Evolutionary conservation across 179 eudicot species (phyloP).

Genomic region (Kewa caespitosa): DNA sequence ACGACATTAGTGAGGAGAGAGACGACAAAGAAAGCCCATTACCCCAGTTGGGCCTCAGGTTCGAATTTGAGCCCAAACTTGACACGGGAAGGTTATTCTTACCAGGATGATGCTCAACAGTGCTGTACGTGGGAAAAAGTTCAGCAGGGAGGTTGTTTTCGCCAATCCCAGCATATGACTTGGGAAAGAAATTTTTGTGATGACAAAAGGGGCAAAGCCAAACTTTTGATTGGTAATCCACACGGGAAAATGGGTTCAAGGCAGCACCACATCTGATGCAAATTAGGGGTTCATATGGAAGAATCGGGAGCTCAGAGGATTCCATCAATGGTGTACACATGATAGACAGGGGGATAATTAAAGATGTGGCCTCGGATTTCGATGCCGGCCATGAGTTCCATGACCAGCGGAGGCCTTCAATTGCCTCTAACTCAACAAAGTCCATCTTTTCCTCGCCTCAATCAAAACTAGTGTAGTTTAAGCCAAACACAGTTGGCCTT

Average conservation of each 20-base stretch:
- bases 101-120: conserved; percentile 72
- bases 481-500: conserved; percentile 10
- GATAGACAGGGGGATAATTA: conserved; percentile 70
- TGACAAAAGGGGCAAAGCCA: conserved; percentile 95
- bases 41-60: conserved; percentile 34
- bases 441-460: conserved; percentile 41
- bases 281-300: conserved; percentile 72
- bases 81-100: conserved; percentile 28
- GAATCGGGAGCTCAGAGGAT: conserved; percentile 67
- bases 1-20: conserved; percentile 28
- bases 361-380: conserved; percentile 44
- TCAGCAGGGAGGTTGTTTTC: conserved; percentile 92
- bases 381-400: conserved; percentile 95
- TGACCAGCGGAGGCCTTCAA: conserved; percentile 93
- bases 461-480: background rate
- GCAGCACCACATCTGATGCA: conserved; percentile 66
- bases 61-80: conserved; percentile 24
- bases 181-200: conserved; percentile 63
- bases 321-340: conserved; percentile 78
- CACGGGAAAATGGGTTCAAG: conserved; percentile 91
- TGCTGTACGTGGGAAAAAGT: conserved; percentile 84
- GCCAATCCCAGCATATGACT: conserved; percentile 58
- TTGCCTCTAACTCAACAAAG: conserved; percentile 76
- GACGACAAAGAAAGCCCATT: conserved; percentile 42
- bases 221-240: conserved; percentile 70